Conservation (phyloP, 2,329 filamentous ascomycete species). For the Neofusicoccum laricinum region DNA sequence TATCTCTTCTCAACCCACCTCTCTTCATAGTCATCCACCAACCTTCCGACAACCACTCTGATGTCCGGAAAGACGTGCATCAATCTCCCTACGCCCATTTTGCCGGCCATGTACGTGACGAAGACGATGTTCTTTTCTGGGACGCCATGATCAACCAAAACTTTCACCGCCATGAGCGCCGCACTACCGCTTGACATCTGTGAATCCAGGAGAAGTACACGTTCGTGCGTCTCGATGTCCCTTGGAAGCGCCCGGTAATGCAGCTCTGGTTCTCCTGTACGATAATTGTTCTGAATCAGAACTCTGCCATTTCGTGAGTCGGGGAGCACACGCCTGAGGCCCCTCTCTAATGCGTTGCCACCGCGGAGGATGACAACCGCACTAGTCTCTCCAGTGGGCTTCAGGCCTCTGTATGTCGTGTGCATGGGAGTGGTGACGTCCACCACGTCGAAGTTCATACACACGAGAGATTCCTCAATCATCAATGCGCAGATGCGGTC, state of each 20-base stretch:
- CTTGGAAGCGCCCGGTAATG: constrained; percentile 78
- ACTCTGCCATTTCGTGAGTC: constrained; percentile 87
- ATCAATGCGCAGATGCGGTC: constrained; percentile 82
- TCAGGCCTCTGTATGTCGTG: constrained; percentile 68
- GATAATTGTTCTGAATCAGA: constrained; percentile 78
- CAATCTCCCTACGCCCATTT: constrained; percentile 77
- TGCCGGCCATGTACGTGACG: constrained; percentile 87
- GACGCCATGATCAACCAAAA: constrained; percentile 93
- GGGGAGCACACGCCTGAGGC: constrained; percentile 83
- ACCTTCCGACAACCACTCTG: constrained; percentile 77
- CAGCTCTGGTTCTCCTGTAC: constrained; percentile 77
- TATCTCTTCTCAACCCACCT: constrained; percentile 90
- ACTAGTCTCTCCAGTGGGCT: constrained; percentile 65
- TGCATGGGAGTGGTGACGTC: constrained; percentile 70
- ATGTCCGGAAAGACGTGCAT: constrained; percentile 87
- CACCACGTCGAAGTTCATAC: constrained; percentile 63
- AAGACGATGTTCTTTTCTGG: constrained; percentile 80
- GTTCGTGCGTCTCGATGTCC: constrained; percentile 70
- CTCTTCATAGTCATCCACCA: constrained; percentile 78
- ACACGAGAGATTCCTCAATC: constrained; percentile 58
- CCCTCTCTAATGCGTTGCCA: constrained; percentile 83
- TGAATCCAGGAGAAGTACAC: constrained; percentile 82
- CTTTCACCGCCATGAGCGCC: constrained; percentile 88
- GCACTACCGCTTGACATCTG: constrained; percentile 92
- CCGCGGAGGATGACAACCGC: constrained; percentile 87